A percentile compares a stretch with the other conserved stretches of the same genome.
Evolutionary conservation across 1,284 basidiomycete genomes (phyloP).

Genomic region (Athelia sp.): DNA sequence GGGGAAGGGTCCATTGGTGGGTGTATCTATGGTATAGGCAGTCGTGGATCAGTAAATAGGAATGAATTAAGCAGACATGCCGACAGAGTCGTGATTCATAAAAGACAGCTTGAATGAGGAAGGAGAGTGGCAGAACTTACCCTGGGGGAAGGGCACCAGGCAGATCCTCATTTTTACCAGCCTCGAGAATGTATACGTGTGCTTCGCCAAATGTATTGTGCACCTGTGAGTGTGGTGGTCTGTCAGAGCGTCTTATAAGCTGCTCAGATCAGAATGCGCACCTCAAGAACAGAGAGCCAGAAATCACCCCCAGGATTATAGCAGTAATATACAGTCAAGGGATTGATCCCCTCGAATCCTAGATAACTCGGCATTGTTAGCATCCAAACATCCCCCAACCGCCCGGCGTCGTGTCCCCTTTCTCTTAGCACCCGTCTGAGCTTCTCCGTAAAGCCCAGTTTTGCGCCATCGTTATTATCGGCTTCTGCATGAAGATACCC

Average conservation of each 20-base stretch:
- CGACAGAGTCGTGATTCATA: constrained; percentile 1
- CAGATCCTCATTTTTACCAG: constrained; percentile 42
- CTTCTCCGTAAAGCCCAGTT: constrained; percentile 21
- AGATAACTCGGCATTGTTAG: constrained; percentile 72
- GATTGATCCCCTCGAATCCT: constrained; percentile 73
- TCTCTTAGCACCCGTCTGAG: constrained; percentile 30
- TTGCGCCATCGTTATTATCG: not conserved
- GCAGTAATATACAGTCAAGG: constrained; percentile 70
- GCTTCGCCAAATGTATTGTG: constrained; percentile 78
- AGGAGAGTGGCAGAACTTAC: constrained; percentile 27
- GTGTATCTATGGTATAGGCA: constrained; percentile 37
- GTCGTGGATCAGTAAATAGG: not conserved
- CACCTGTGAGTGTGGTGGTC: constrained; percentile 39
- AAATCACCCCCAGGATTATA: constrained; percentile 38
- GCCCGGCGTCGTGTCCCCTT: constrained; percentile 21
- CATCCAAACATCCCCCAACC: constrained; percentile 57
- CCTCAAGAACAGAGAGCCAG: constrained; percentile 57
- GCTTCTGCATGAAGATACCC: constrained; percentile 39
- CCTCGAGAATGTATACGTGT: constrained; percentile 54
- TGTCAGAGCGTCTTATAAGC: constrained; percentile 5
- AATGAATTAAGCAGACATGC: not conserved
- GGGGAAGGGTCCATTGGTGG: constrained; percentile 68
- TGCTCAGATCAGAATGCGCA: constrained; percentile 17
- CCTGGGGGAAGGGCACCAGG: too few relatives aligned
- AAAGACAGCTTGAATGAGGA: not conserved